Conservation (phyloP, 164 flowering plant genomes). For the Berberis thunbergii region DNA sequence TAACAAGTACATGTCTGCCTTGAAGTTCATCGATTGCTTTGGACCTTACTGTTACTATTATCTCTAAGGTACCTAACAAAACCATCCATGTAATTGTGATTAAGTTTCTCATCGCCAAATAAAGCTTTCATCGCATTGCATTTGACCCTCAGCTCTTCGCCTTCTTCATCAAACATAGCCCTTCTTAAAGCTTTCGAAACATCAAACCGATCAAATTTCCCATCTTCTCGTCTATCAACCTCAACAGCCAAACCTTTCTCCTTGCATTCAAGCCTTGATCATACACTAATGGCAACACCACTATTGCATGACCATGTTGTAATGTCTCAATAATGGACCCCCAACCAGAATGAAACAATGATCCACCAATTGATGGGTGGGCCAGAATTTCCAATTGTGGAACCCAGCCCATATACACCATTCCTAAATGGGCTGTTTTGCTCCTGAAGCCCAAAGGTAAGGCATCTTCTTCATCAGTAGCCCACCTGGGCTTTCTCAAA, state of each 20-base stretch:
- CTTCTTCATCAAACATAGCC: background rate
- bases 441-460: too few species aligned
- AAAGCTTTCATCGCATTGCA: too few species aligned
- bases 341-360: background rate
- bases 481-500: too few species aligned
- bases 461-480: too few species aligned
- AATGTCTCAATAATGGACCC: background rate
- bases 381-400: slow-evolving; percentile 1
- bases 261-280: background rate
- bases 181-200: background rate
- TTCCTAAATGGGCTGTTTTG: background rate
- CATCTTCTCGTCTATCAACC: background rate
- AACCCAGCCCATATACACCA: background rate
- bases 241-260: slow-evolving; percentile 1
- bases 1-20: too few species aligned
- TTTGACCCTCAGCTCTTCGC: background rate
- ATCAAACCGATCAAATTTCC: background rate
- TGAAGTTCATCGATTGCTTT: too few species aligned
- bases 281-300: background rate
- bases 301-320: background rate
- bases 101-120: too few species aligned
- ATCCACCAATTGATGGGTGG: slow-evolving; percentile 1
- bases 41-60: too few species aligned
- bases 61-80: too few species aligned
- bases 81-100: too few species aligned